Percentiles rank a stretch among this genome's conserved stretches.
Evolutionary conservation across 768 basidiomycete species (phyloP).

Genomic region (Russula earlei): DNA sequence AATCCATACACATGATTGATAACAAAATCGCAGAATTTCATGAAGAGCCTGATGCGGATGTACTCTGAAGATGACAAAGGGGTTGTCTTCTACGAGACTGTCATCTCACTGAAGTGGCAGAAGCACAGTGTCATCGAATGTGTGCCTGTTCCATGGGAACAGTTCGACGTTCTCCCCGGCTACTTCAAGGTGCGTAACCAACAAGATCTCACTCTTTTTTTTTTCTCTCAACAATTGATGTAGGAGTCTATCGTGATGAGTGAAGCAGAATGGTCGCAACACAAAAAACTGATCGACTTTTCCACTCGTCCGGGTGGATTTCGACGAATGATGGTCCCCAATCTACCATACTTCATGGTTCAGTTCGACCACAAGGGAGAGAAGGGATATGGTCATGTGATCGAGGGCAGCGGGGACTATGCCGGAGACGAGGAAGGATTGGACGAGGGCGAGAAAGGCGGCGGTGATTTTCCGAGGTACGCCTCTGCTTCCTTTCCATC

Average conservation of each 20-base stretch:
- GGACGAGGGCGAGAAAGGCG: slow-evolving; percentile 84
- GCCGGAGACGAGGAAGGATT: slow-evolving; percentile 54
- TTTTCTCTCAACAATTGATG: neutral
- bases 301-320: slow-evolving; percentile 85
- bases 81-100: slow-evolving; percentile 92
- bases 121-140: slow-evolving; percentile 91
- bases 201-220: neutral
- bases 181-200: slow-evolving; percentile 74
- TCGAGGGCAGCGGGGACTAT: slow-evolving; percentile 76
- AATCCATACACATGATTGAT: neutral
- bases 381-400: slow-evolving; percentile 96
- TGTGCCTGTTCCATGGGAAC: slow-evolving; percentile 82
- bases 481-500: slow-evolving; percentile 22
- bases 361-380: slow-evolving; percentile 98
- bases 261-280: slow-evolving; percentile 96
- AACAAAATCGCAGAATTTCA: slow-evolving; percentile 44
- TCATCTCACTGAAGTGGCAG: slow-evolving; percentile 77
- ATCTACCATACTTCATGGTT: slow-evolving; percentile 97
- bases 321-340: slow-evolving; percentile 89
- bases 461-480: slow-evolving; percentile 83
- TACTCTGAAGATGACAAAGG: slow-evolving; percentile 88
- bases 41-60: slow-evolving; percentile 96
- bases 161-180: slow-evolving; percentile 79
- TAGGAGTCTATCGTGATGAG: slow-evolving; percentile 91
- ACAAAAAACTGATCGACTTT: slow-evolving; percentile 96